Conservation (phyloP, 2,329 filamentous ascomycete species). For the Chrysoporthe deuterocubensis region DNA sequence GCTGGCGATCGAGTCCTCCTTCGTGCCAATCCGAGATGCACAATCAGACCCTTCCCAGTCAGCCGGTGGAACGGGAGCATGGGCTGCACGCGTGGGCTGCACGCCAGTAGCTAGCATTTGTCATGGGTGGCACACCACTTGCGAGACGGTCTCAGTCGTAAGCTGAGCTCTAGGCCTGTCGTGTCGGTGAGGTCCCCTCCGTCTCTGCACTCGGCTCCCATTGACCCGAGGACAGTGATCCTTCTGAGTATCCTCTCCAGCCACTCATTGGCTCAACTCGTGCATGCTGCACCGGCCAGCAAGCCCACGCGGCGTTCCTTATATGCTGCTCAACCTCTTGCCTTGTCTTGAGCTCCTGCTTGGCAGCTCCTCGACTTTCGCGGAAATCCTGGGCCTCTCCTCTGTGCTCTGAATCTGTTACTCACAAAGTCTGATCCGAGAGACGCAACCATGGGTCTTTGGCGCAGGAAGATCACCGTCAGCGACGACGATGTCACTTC, state of each 20-base stretch:
- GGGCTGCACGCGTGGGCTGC: conserved; percentile 2
- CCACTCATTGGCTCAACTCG: background rate
- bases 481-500: conserved; percentile 40
- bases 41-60: background rate
- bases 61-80: background rate
- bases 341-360: background rate
- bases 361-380: background rate
- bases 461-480: conserved; percentile 39
- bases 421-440: background rate
- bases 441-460: conserved; percentile 34
- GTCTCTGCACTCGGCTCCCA: conserved; percentile 7
- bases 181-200: background rate
- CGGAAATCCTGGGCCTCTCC: background rate
- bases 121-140: background rate
- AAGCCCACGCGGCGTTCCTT: background rate
- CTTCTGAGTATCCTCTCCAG: conserved; percentile 2
- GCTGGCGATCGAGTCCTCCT: background rate
- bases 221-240: conserved; percentile 6
- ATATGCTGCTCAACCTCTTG: background rate
- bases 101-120: background rate
- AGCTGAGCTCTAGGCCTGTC: background rate
- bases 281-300: background rate
- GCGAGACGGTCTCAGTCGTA: background rate
- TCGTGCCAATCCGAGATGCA: background rate
- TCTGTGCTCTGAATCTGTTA: background rate